Conservation (phyloP, 192 early-diverging fungal species). For the Backusella sp. region DNA sequence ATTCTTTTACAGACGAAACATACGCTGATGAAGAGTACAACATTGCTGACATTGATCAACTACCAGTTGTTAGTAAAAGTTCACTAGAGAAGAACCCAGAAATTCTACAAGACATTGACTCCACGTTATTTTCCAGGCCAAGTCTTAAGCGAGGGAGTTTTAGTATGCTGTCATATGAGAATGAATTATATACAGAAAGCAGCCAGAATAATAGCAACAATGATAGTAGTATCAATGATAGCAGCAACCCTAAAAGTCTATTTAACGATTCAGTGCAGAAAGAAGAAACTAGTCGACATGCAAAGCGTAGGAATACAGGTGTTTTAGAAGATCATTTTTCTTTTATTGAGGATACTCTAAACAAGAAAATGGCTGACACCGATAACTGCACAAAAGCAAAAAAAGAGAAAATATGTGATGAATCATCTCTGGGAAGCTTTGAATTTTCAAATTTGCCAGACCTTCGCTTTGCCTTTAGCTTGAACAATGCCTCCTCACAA, state of each 20-base stretch:
- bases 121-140: background rate
- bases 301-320: slow-evolving; percentile 16
- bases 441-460: slow-evolving; percentile 2
- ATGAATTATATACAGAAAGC: slow-evolving; percentile 6
- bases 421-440: background rate
- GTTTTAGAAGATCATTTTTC: background rate
- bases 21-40: background rate
- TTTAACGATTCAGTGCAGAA: background rate
- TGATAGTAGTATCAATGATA: background rate
- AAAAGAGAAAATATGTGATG: background rate
- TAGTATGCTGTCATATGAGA: slow-evolving; percentile 29
- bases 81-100: background rate
- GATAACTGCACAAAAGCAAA: no score
- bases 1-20: slow-evolving; percentile 27
- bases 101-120: background rate
- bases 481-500: background rate
- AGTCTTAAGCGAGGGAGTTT: slow-evolving; percentile 34
- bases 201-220: no score
- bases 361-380: background rate
- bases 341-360: background rate
- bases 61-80: background rate
- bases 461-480: slow-evolving; percentile 8
- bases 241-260: background rate
- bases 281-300: background rate
- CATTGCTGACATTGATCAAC: background rate